Evolutionary conservation across 2,329 filamentous ascomycete genomes (phyloP), one percentile per base, ranked within the genome.

Genomic region (Phyllosticta capitalensis): DNA sequence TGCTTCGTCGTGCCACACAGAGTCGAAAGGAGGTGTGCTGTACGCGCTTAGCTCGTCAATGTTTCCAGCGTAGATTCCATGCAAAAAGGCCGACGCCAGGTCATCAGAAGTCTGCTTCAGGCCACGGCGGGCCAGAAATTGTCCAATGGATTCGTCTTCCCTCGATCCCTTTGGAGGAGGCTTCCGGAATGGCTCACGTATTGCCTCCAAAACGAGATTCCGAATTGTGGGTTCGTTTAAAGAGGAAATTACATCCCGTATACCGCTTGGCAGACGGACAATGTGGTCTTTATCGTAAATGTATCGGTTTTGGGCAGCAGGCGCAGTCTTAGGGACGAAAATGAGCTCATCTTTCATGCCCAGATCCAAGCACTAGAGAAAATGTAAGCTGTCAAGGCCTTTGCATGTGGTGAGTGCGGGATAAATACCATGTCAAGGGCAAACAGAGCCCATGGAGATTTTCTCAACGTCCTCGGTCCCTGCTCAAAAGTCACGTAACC

Each of bases 11-110:
- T 79, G 63, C 68, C 78, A 78, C 17, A 45, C 17, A 3, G 6
- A 3, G 0, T 76, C 60, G 24, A 72, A 65, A 9, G 86, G 74
- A 48, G 87, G 69, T 49, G 88, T 76, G 55, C 83, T 84, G 65
- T 83, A 84, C 54, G 83, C 84, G 72, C 91, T 96, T 55, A 97
- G 77, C 68, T 87, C 81, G 70, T 89, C 84, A 54, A 95, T 83
- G 72, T 96, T 89, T 5, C 94, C 94, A 21, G 92, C 94, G 72
- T 95, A 96, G 61, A 97, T 90, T 50, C 94, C 94, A 72, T 97
- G 94, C 57, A 90, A 73, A 1, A 84, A 69, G 1, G 86, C 90
- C 5, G 90, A 96, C 6, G 84, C 74, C 19, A 96, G 58, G 66
- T 95, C 92, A 65, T 94, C 80, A 14, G 84, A 83, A 6, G 88